Evolutionary conservation across 108 stramenopile species (phyloP).

Genomic region (Phaeodactylum tricornutum): DNA sequence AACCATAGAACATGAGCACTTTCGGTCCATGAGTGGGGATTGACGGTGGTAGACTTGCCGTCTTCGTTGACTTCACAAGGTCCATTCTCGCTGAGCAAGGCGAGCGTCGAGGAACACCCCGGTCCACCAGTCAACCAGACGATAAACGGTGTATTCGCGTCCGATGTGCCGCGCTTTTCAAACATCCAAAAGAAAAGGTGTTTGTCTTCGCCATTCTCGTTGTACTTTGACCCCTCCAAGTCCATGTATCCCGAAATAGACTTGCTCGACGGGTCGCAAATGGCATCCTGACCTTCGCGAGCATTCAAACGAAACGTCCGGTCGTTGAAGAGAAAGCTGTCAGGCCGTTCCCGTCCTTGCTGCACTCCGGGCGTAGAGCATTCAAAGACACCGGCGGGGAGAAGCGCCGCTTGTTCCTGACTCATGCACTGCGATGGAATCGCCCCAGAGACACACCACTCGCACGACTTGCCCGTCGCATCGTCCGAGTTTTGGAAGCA

Average conservation of each 20-base stretch:
- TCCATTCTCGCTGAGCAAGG: conserved; percentile 92
- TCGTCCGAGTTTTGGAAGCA: conserved; percentile 3
- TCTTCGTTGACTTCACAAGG: conserved; percentile 88
- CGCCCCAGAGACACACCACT: conserved; percentile 43
- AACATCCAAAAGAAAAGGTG: conserved; percentile 96
- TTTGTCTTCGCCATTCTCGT: conserved; percentile 48
- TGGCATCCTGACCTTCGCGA: conserved; percentile 9
- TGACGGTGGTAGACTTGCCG: conserved; percentile 74
- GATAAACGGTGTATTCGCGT: conserved; percentile 62
- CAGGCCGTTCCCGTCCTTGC: conserved; percentile 1
- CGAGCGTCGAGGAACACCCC: conserved; percentile 80
- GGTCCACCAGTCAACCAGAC: conserved; percentile 96
- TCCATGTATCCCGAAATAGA: conserved; percentile 54
- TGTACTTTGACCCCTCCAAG: conserved; percentile 27
- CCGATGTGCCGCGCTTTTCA: conserved; percentile 54
- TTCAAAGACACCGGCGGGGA: conserved; percentile 47
- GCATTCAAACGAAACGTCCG: conserved; percentile 8
- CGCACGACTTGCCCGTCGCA: conserved; percentile 17
- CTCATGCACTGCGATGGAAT: conserved; percentile 37
- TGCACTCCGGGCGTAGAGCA: conserved; percentile 12
- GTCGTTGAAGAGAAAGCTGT: neutral
- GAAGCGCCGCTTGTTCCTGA: conserved; percentile 18
- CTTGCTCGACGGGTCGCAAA: conserved; percentile 25
- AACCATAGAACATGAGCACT: conserved; percentile 94
- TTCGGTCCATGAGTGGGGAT: conserved; percentile 90